phyloP scores from a whole-genome alignment of 345 rosid genomes.

The Lepidium didymum region DNA sequence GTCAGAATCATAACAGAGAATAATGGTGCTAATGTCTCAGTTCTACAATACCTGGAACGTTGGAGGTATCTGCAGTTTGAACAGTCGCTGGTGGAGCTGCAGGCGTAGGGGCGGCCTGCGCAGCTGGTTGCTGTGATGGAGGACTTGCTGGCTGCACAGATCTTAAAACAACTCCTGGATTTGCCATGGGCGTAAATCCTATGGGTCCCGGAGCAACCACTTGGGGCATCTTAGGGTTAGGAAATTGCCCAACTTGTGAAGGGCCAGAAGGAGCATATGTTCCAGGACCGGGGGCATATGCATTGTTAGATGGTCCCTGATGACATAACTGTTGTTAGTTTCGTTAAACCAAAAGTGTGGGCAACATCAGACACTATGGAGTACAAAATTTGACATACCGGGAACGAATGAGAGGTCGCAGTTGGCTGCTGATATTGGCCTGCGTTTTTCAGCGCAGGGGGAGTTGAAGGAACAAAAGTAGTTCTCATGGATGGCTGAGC shows the following conservation, averaged over 20 bases:
- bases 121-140: constrained; percentile 40
- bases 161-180: constrained; percentile 55
- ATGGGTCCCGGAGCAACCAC: constrained; percentile 47
- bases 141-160: constrained; percentile 76
- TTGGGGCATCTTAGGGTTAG: constrained; percentile 50
- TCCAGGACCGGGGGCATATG: constrained; percentile 48
- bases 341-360: not conserved
- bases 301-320: constrained; percentile 55
- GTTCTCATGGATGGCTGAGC: constrained; percentile 57
- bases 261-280: constrained; percentile 41
- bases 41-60: constrained; percentile 62
- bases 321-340: constrained; percentile 8
- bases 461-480: constrained; percentile 79
- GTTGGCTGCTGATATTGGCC: constrained; percentile 86
- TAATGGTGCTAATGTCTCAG: not conserved
- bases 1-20: not conserved
- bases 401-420: constrained; percentile 69
- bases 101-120: constrained; percentile 53
- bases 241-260: constrained; percentile 44
- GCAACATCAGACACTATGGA: not conserved
- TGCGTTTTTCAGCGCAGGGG: constrained; percentile 65
- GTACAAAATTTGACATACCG: constrained; percentile 39
- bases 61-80: constrained; percentile 84
- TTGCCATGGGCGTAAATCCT: constrained; percentile 65
- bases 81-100: constrained; percentile 83